phyloP scores from a whole-genome alignment of 257 asterid genomes.

The Mitragyna speciosa region DNA sequence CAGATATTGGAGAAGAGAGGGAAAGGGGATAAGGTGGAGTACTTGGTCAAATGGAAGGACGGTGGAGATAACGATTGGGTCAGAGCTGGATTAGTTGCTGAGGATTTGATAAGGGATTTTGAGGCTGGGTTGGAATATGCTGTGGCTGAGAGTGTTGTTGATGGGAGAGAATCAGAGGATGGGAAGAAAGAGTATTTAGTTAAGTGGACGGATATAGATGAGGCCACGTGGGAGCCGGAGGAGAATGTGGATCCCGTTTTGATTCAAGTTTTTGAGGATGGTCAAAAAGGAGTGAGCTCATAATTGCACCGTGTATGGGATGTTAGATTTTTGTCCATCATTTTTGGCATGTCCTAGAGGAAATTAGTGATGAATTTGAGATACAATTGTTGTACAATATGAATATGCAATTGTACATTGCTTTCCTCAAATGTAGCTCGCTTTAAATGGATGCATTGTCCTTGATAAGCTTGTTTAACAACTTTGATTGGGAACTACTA shows the following conservation, averaged over 20 bases:
- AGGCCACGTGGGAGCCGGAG: slow-evolving; percentile 86
- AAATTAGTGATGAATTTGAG: too few relatives aligned
- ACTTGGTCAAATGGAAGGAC: slow-evolving; percentile 80
- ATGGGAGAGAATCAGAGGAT: slow-evolving; percentile 42
- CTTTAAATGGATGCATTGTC: background rate
- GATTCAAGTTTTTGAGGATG: slow-evolving; percentile 48
- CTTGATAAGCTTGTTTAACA: too few relatives aligned
- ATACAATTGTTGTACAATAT: background rate
- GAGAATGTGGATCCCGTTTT: slow-evolving; percentile 80
- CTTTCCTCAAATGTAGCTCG: background rate
- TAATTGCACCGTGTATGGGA: background rate
- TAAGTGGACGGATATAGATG: slow-evolving; percentile 84
- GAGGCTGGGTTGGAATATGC: slow-evolving; percentile 93
- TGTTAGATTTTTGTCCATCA: background rate
- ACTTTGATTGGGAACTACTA: too few relatives aligned
- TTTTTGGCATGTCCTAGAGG: background rate
- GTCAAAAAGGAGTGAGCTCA: slow-evolving; percentile 18
- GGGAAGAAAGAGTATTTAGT: slow-evolving; percentile 72
- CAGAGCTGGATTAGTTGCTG: slow-evolving; percentile 52
- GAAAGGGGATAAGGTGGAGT: slow-evolving; percentile 69
- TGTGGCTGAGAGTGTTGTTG: slow-evolving; percentile 69
- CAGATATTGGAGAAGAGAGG: slow-evolving; percentile 86
- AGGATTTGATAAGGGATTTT: slow-evolving; percentile 71
- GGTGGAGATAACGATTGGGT: slow-evolving; percentile 91
- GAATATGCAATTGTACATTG: background rate